A percentile compares a stretch with the other conserved stretches of the same genome.
Evolutionary conservation across 352 stramenopile species (phyloP).

Genomic region (Globisporangium orthogonon): DNA sequence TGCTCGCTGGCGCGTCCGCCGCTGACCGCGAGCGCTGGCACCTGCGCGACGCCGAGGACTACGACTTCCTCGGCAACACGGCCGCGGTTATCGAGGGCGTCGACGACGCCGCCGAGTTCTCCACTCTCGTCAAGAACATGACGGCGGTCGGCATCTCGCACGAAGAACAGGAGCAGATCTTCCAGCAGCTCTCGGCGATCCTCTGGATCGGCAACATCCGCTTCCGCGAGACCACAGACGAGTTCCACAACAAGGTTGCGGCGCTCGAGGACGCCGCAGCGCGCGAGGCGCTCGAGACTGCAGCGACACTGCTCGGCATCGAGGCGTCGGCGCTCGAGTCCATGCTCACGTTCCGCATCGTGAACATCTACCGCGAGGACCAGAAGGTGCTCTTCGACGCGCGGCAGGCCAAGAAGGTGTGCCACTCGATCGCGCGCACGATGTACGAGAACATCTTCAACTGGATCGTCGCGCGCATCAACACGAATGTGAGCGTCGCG

Average conservation of each 20-base stretch:
- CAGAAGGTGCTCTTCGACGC: conserved; percentile 73
- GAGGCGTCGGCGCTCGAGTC: conserved; percentile 54
- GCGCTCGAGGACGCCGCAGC: conserved; percentile 53
- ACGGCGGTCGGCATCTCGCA: conserved; percentile 58
- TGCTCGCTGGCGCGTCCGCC: conserved; percentile 64
- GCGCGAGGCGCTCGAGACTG: conserved; percentile 45
- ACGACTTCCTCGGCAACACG: conserved; percentile 61
- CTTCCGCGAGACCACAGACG: conserved; percentile 68
- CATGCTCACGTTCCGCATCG: conserved; percentile 69
- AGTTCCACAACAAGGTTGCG: conserved; percentile 66
- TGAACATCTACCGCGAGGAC: conserved; percentile 76
- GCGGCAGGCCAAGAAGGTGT: conserved; percentile 75
- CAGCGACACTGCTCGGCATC: conserved; percentile 58
- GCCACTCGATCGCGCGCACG: conserved; percentile 78
- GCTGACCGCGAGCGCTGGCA: conserved; percentile 50
- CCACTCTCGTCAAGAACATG: conserved; percentile 55
- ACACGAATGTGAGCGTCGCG: conserved; percentile 73
- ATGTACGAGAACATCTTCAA: conserved; percentile 90
- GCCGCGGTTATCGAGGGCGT: conserved; percentile 69
- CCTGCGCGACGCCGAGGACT: conserved; percentile 41
- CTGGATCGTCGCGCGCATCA: conserved; percentile 84
- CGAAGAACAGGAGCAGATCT: conserved; percentile 71
- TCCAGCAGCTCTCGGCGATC: conserved; percentile 73
- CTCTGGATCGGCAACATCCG: conserved; percentile 82
- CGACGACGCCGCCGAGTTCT: conserved; percentile 67